Evolutionary conservation across 768 basidiomycete species (phyloP), one percentile per base, ranked within the genome.

Genomic region (Leccinum arenicola): DNA sequence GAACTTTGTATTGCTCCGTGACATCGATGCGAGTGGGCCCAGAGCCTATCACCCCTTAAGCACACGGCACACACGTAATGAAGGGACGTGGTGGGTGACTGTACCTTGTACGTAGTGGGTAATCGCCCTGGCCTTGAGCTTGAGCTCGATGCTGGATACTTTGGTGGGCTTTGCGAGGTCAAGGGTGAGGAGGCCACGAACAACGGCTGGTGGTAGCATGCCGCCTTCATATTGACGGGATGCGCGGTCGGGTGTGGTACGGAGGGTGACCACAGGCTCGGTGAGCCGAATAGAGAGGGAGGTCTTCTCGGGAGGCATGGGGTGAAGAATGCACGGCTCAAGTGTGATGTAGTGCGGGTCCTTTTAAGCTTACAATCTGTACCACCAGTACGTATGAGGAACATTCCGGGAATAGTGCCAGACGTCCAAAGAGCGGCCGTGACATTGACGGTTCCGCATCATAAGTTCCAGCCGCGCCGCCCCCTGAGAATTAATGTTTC

Each of bases 101-200:
- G 54, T 60, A 94, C 95, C 92, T 81, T 97, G 94, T 2, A 89
- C 86, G 88, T 93, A 97, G 38, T 85, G 82, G 4, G 87, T 89
- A 23, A 79, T 75, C 3, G 87, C 79, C 59, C 79, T 88, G 3
- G 91, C 95, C 49, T 85, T 78, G 21, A 99, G 75, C 70, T 87
- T 84, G 40, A 97, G 78, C 56, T 88, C 87, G 58, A 99, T 95
- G 66, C 86, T 89, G 33, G 89, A 87, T 64, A 99, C 87, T 70
- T 86, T 86, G 55, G 86, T 94, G 1, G 94, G 86, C 70, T 96
- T 96, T 31, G 77, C 76, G 43, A 90, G 74, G 14, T 76, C 78
- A 58, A 91, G 75, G 2, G 82, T 84, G 57, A 91, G 77, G 4
- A 90, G 73, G 10, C 89, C 89, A 51, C 89, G 76, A 12, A 91